These are phyloP conservation scores for Houttuynia cordata DNA, from an alignment of 164 flowering plant genomes.

Conservation along the genomic window DNA sequence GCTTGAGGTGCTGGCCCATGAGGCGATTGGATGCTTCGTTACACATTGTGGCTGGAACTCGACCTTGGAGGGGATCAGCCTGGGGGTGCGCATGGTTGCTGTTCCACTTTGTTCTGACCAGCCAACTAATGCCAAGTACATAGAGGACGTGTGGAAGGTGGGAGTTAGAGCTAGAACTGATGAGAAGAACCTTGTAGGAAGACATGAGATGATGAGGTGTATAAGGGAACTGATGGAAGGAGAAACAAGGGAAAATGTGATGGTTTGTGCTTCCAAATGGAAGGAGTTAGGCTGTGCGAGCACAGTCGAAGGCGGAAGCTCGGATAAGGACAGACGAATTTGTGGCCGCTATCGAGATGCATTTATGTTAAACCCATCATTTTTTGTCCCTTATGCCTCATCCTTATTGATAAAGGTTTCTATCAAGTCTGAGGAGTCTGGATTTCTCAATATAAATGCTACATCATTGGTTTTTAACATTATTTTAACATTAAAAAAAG, in stretches of 20 bases:
- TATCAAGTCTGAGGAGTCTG: no score
- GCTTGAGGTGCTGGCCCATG: constrained; percentile 5
- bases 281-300: constrained; percentile 14
- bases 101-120: constrained; percentile 3
- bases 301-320: constrained; percentile 17
- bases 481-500: no score
- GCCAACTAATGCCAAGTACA: constrained; percentile 3
- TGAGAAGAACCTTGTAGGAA: constrained; percentile 14
- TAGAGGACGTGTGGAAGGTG: constrained; percentile 4
- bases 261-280: constrained; percentile 16
- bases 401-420: no score
- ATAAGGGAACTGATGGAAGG: constrained; percentile 23
- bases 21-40: constrained; percentile 5
- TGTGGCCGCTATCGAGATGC: background rate
- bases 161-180: background rate
- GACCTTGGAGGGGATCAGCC: constrained; percentile 2
- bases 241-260: constrained; percentile 13
- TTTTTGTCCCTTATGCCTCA: no score
- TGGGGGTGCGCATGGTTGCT: constrained; percentile 3
- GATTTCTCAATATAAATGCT: no score
- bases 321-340: constrained; percentile 15
- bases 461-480: no score
- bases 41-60: constrained; percentile 8
- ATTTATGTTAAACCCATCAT: background rate
- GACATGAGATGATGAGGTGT: constrained; percentile 22